Conservation (phyloP, 495 filamentous ascomycete genomes). For the Opeltia flavorubescens region DNA sequence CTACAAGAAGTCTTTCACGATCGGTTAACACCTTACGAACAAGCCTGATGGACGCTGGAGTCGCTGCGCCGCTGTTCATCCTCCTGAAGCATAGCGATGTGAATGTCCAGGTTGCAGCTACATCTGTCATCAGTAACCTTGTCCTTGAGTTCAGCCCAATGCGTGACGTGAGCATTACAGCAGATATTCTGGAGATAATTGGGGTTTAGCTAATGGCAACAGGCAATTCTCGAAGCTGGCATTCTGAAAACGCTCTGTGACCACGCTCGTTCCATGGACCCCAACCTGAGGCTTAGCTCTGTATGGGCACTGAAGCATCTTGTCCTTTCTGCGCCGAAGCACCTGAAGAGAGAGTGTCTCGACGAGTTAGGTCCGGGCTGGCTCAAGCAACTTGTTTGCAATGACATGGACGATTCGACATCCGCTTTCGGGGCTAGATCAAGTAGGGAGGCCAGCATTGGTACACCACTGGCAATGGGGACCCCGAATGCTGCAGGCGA, state of each 20-base stretch:
- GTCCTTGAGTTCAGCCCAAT: constrained; percentile 79
- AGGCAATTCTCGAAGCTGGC: constrained; percentile 65
- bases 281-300: constrained; percentile 60
- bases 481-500: constrained; percentile 52
- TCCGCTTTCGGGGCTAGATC: constrained; percentile 11
- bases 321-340: constrained; percentile 48
- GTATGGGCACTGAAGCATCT: constrained; percentile 91
- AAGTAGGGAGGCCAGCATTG: constrained; percentile 22
- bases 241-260: constrained; percentile 65
- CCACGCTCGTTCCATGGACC: constrained; percentile 65
- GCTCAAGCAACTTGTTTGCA: constrained; percentile 62
- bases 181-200: background rate
- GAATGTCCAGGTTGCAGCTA: constrained; percentile 76
- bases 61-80: constrained; percentile 63
- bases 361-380: constrained; percentile 64
- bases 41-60: constrained; percentile 68
- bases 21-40: constrained; percentile 76
- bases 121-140: constrained; percentile 68
- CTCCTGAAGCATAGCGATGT: constrained; percentile 63
- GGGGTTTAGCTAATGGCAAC: constrained; percentile 17
- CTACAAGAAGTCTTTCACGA: constrained; percentile 61
- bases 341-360: constrained; percentile 59
- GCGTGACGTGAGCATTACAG: constrained; percentile 49
- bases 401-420: constrained; percentile 27
- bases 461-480: constrained; percentile 36